Evolutionary conservation across 208 protist genomes (phyloP).

Genomic region (Leptomonas pyrrhocoris): DNA sequence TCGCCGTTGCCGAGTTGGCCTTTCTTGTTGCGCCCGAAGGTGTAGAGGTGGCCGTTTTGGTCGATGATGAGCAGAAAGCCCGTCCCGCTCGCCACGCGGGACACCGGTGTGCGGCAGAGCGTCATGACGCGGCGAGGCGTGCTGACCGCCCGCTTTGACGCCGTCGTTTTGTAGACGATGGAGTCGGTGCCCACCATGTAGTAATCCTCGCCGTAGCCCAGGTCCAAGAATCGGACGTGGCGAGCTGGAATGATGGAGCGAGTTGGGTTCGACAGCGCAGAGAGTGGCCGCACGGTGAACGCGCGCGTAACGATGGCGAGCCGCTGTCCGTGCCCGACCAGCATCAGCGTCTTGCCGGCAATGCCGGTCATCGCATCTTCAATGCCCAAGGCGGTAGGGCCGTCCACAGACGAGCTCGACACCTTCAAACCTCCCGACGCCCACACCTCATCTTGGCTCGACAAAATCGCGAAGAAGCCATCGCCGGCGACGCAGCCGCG

Average conservation of each 20-base stretch:
- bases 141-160: constrained; percentile 65
- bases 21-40: constrained; percentile 82
- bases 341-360: constrained; percentile 68
- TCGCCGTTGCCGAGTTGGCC: constrained; percentile 87
- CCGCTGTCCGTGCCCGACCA: constrained; percentile 71
- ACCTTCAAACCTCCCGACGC: constrained; percentile 66
- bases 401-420: constrained; percentile 44
- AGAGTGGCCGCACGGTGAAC: constrained; percentile 83
- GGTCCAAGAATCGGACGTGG: constrained; percentile 73
- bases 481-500: constrained; percentile 86
- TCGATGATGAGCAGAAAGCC: constrained; percentile 87
- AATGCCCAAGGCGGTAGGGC: constrained; percentile 53
- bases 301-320: constrained; percentile 73
- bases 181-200: constrained; percentile 89
- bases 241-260: constrained; percentile 79
- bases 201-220: constrained; percentile 85
- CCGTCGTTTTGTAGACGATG: constrained; percentile 85
- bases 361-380: constrained; percentile 73
- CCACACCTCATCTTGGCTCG: constrained; percentile 87
- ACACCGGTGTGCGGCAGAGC: constrained; percentile 70
- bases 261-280: constrained; percentile 68
- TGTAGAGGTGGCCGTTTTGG: constrained; percentile 84
- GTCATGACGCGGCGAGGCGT: constrained; percentile 87
- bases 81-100: constrained; percentile 76
- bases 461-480: constrained; percentile 87